These are phyloP conservation scores for Pichia sp. DNA, from an alignment of 1,139 yeast genomes.

Conservation along the genomic window DNA sequence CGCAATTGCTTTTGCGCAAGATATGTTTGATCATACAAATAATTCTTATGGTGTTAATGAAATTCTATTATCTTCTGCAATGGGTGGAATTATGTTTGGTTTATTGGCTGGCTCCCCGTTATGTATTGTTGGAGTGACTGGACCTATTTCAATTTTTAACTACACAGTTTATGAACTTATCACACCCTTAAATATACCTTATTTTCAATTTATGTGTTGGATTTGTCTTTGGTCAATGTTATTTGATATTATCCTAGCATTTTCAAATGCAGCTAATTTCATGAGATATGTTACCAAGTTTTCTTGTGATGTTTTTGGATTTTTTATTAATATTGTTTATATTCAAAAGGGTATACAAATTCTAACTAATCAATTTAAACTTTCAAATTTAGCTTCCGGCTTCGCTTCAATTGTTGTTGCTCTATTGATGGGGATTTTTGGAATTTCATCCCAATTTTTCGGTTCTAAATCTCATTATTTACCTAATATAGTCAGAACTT, in stretches of 20 bases:
- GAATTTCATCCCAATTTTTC: constrained; percentile 56
- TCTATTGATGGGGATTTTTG: constrained; percentile 66
- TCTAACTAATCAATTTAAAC: constrained; percentile 58
- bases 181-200: constrained; percentile 51
- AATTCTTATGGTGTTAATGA: constrained; percentile 90
- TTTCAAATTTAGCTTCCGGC: constrained; percentile 44
- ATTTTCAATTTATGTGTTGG: constrained; percentile 95
- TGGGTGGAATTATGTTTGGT: constrained; percentile 89
- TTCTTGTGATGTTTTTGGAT: constrained; percentile 91
- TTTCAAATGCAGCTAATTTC: constrained; percentile 62
- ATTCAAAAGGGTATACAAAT: constrained; percentile 87
- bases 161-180: constrained; percentile 85
- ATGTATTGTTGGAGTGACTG: constrained; percentile 96
- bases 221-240: constrained; percentile 86
- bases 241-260: constrained; percentile 68
- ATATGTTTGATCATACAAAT: constrained; percentile 86
- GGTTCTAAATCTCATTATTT: constrained; percentile 58
- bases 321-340: constrained; percentile 85
- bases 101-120: constrained; percentile 82
- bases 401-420: constrained; percentile 73
- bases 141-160: constrained; percentile 87
- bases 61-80: constrained; percentile 71
- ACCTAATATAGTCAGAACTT: constrained; percentile 52
- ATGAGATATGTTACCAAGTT: constrained; percentile 70
- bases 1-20: constrained; percentile 95